Conservation (phyloP, 257 asterid species). For the Perilla frutescens region DNA sequence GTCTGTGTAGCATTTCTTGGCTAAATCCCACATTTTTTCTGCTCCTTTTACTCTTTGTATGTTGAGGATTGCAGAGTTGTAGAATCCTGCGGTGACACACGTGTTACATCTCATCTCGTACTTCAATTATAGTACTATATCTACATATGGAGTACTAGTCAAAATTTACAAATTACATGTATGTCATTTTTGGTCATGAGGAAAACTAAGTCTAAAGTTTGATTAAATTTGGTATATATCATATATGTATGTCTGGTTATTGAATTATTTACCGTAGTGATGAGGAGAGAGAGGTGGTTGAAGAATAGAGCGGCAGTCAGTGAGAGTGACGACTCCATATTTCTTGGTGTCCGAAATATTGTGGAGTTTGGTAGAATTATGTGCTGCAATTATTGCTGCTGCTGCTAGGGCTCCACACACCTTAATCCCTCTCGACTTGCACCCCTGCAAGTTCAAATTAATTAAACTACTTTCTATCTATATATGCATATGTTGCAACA, state of each 20-base stretch:
- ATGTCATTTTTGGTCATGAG: too few relatives aligned
- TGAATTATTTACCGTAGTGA: constrained; percentile 64
- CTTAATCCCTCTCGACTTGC: constrained; percentile 67
- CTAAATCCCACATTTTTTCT: constrained; percentile 63
- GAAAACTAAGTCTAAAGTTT: too few relatives aligned
- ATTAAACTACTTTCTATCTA: too few relatives aligned
- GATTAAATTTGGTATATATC: too few relatives aligned
- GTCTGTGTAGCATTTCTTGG: constrained; percentile 43
- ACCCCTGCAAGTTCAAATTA: constrained; percentile 43
- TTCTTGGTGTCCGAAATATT: constrained; percentile 44
- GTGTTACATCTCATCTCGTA: too few relatives aligned
- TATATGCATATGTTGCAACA: too few relatives aligned
- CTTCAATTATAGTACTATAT: too few relatives aligned
- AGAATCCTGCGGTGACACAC: constrained; percentile 52
- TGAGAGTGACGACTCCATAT: constrained; percentile 67
- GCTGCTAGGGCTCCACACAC: constrained; percentile 68
- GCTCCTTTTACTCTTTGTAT: constrained; percentile 48
- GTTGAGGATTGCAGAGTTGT: constrained; percentile 67
- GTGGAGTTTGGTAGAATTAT: constrained; percentile 35
- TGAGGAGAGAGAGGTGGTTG: constrained; percentile 58
- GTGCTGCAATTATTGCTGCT: constrained; percentile 65
- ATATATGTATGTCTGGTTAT: too few relatives aligned
- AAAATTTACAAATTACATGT: too few relatives aligned
- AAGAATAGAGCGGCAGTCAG: constrained; percentile 65
- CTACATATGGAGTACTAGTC: too few relatives aligned